Percentiles rank a stretch among this genome's conserved stretches.
phyloP scores from a whole-genome alignment of 495 filamentous ascomycete species.

The Daldinia loculata region DNA sequence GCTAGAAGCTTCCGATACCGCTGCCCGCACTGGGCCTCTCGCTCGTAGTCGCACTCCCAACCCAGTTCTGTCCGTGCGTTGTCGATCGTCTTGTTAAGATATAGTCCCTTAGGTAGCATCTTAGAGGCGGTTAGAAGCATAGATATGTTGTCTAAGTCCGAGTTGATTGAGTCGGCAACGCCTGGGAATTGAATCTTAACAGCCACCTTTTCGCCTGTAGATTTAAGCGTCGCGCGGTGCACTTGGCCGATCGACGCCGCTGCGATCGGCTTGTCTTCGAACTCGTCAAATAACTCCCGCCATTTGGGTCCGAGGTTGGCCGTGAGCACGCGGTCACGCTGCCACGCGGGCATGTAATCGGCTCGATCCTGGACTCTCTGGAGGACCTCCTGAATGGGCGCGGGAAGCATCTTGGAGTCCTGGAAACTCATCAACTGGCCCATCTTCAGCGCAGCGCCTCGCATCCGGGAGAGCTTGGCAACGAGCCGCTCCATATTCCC shows the following conservation, averaged over 20 bases:
- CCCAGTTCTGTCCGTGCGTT: conserved; percentile 92
- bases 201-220: conserved; percentile 77
- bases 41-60: conserved; percentile 96
- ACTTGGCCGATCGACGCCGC: conserved; percentile 99
- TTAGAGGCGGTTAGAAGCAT: conserved; percentile 89
- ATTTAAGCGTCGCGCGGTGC: conserved; percentile 82
- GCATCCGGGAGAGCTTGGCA: conserved; percentile 91
- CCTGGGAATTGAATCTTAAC: conserved; percentile 98
- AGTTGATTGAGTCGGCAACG: conserved; percentile 94
- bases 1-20: conserved; percentile 77
- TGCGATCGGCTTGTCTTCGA: conserved; percentile 91
- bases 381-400: conserved; percentile 82
- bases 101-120: conserved; percentile 89
- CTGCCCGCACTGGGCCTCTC: conserved; percentile 81
- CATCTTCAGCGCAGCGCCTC: conserved; percentile 96
- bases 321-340: conserved; percentile 82
- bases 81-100: conserved; percentile 95
- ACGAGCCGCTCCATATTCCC: conserved; percentile 93
- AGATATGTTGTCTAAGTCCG: conserved; percentile 90
- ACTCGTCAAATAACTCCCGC: conserved; percentile 82
- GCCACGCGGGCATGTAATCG: conserved; percentile 96
- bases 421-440: conserved; percentile 98
- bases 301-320: conserved; percentile 84
- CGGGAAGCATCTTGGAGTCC: conserved; percentile 95
- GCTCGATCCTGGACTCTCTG: conserved; percentile 95